phyloP scores from a whole-genome alignment of 2,329 filamentous ascomycete genomes.

The Bipolaris zeicola region DNA sequence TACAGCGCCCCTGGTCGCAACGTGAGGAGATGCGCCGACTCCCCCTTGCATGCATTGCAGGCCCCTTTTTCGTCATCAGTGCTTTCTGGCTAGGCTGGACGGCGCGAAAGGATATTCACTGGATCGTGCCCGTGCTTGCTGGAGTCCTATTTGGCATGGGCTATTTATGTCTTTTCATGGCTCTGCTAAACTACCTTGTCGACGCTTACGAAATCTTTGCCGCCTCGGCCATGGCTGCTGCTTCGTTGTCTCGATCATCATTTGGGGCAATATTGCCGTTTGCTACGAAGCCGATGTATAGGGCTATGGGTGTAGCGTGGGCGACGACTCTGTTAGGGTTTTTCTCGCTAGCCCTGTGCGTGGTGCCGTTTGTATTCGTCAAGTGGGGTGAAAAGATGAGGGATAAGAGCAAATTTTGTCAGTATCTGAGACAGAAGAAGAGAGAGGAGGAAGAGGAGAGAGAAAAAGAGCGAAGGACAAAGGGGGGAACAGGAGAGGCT shows the following conservation, averaged over 20 bases:
- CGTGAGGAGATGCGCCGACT: constrained; percentile 72
- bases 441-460: constrained; percentile 33
- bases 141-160: constrained; percentile 54
- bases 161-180: constrained; percentile 58
- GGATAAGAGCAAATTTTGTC: constrained; percentile 65
- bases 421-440: constrained; percentile 56
- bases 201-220: constrained; percentile 75
- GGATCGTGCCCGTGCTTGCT: constrained; percentile 52
- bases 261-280: constrained; percentile 70
- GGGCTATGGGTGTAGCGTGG: constrained; percentile 72
- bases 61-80: constrained; percentile 60
- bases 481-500: background rate
- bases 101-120: constrained; percentile 46
- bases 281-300: constrained; percentile 64
- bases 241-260: constrained; percentile 76
- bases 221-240: constrained; percentile 79
- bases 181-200: constrained; percentile 65
- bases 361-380: constrained; percentile 65
- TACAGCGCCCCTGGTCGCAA: constrained; percentile 61
- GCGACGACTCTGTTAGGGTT: constrained; percentile 59
- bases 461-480: constrained; percentile 25
- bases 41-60: constrained; percentile 72
- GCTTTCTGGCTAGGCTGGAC: constrained; percentile 55
- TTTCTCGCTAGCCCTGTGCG: constrained; percentile 55
- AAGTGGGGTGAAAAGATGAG: constrained; percentile 61